phyloP scores from a whole-genome alignment of 495 filamentous ascomycete genomes.

The Parathielavia appendiculata region DNA sequence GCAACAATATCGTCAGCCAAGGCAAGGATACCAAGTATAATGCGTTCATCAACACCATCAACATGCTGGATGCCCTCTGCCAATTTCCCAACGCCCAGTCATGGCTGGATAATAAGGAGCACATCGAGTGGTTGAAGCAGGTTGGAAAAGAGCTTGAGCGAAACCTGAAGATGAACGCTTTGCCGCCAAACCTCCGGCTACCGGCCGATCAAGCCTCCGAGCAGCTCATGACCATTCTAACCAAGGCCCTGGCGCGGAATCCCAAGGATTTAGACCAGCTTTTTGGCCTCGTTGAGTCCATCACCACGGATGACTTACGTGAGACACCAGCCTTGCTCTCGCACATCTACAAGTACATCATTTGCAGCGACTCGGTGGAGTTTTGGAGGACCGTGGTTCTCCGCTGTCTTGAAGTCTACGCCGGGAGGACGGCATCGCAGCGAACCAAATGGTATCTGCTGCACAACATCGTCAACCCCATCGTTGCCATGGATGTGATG shows the following conservation, averaged over 20 bases:
- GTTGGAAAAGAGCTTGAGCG: conserved; percentile 73
- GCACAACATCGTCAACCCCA: conserved; percentile 88
- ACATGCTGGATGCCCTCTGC: conserved; percentile 71
- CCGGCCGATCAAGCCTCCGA: conserved; percentile 84
- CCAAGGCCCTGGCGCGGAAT: conserved; percentile 66
- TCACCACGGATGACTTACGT: conserved; percentile 78
- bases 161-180: conserved; percentile 59
- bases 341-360: conserved; percentile 81
- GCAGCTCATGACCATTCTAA: conserved; percentile 80
- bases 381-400: conserved; percentile 81
- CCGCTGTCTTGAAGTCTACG: conserved; percentile 83
- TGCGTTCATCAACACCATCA: conserved; percentile 81
- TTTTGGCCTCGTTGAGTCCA: conserved; percentile 76
- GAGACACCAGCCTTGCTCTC: conserved; percentile 65
- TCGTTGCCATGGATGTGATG: conserved; percentile 95
- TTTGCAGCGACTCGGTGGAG: conserved; percentile 78
- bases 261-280: conserved; percentile 79
- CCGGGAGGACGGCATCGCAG: conserved; percentile 68
- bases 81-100: conserved; percentile 52
- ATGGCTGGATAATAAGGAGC: conserved; percentile 75
- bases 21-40: conserved; percentile 59
- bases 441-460: conserved; percentile 91
- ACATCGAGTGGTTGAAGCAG: conserved; percentile 61
- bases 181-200: conserved; percentile 70
- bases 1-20: conserved; percentile 54